A percentile compares a stretch with the other conserved stretches of the same genome.
Conservation (phyloP, 345 rosid species). For the Eucalyptus tenuipes region DNA sequence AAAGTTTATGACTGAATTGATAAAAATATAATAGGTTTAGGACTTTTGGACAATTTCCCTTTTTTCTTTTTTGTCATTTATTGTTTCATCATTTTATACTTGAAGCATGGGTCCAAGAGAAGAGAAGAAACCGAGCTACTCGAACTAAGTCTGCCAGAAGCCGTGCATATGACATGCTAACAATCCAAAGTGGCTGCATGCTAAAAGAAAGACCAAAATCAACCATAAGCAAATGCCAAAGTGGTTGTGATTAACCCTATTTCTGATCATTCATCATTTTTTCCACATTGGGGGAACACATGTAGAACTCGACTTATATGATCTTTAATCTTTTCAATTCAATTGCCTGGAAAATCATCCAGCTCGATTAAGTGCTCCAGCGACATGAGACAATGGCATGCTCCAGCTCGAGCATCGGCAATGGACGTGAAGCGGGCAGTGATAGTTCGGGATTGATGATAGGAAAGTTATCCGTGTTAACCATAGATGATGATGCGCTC, state of each 20-base stretch:
- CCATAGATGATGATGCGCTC: slow-evolving; percentile 16
- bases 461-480: background rate
- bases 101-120: background rate
- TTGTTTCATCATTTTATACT: background rate
- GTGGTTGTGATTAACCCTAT: background rate
- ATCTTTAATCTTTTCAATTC: background rate
- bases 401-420: background rate
- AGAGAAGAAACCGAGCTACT: background rate
- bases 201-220: background rate
- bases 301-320: background rate
- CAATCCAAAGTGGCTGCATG: background rate
- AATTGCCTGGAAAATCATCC: background rate
- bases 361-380: background rate
- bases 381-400: background rate
- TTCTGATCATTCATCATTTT: background rate
- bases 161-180: background rate
- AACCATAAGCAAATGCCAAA: background rate
- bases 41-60: too few species aligned
- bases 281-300: background rate
- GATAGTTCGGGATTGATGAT: background rate
- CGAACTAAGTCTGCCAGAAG: background rate
- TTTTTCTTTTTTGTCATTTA: background rate
- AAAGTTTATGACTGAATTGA: too few species aligned
- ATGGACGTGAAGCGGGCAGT: background rate
- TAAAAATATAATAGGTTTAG: too few species aligned